Percentiles rank a stretch among this genome's conserved stretches.
phyloP scores from a whole-genome alignment of 2,329 filamentous ascomycete species.

The Exserohilum rostratum region DNA sequence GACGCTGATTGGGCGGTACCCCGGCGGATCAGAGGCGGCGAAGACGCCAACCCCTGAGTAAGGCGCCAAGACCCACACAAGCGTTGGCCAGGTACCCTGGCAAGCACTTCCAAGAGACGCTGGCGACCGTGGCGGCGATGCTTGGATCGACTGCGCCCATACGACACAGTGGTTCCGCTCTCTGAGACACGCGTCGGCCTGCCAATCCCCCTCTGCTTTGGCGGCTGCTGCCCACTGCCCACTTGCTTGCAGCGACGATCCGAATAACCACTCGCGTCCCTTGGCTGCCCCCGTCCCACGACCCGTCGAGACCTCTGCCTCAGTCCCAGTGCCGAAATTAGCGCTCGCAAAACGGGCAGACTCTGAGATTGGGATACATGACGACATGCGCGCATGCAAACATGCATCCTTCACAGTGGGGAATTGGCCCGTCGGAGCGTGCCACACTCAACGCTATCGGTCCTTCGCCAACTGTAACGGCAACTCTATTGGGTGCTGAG shows the following conservation, averaged over 20 bases:
- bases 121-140: constrained; percentile 16
- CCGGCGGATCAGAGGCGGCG: not conserved
- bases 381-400: not conserved
- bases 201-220: constrained; percentile 6
- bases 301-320: not conserved
- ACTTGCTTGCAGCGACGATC: constrained; percentile 8
- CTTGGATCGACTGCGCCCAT: constrained; percentile 14
- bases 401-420: not conserved
- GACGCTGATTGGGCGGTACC: not conserved
- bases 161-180: no score
- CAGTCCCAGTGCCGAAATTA: not conserved
- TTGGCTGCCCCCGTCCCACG: no score
- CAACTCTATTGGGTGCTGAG: not conserved
- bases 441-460: not conserved
- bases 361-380: not conserved
- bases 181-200: constrained; percentile 18
- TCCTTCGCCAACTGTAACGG: not conserved
- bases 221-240: not conserved
- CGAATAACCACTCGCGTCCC: no score
- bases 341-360: not conserved
- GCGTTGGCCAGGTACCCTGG: not conserved
- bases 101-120: constrained; percentile 7
- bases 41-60: constrained; percentile 16
- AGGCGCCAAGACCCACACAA: constrained; percentile 12
- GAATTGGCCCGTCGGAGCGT: not conserved